Conservation (phyloP, 2,329 filamentous ascomycete species). For the Bipolaris zeicola region DNA sequence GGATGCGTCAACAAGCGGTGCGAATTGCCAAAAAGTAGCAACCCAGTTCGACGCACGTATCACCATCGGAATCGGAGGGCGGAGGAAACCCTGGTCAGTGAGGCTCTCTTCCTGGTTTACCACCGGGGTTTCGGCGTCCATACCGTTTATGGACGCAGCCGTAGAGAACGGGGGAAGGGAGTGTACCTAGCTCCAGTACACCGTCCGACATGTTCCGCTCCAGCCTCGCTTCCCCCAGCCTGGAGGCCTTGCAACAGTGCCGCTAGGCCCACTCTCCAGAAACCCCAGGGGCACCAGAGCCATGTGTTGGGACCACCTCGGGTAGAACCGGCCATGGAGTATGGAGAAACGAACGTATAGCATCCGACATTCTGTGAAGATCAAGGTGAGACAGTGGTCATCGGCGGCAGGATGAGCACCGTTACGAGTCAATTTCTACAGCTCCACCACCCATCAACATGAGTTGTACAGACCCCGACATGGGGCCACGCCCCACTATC, state of each 20-base stretch:
- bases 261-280: background rate
- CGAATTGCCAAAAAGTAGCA: conserved; percentile 3
- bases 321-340: conserved; percentile 1
- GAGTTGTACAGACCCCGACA: background rate
- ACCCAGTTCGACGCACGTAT: conserved; percentile 2
- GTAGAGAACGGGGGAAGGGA: conserved; percentile 1
- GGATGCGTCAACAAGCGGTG: conserved; percentile 10
- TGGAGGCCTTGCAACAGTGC: conserved; percentile 2
- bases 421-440: background rate
- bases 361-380: background rate
- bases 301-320: background rate
- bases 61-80: conserved; percentile 7
- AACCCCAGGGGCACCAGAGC: background rate
- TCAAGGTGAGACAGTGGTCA: background rate
- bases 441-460: background rate
- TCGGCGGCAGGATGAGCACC: background rate
- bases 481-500: background rate
- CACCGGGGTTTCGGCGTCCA: conserved; percentile 9
- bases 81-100: conserved; percentile 5
- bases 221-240: conserved; percentile 3
- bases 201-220: conserved; percentile 12
- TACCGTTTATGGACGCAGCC: conserved; percentile 7
- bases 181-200: conserved; percentile 12
- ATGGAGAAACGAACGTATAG: background rate
- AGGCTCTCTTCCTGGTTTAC: background rate